Evolutionary conservation across 345 rosid species (phyloP), one percentile per base, ranked within the genome.

Genomic region (Boechera stricta): DNA sequence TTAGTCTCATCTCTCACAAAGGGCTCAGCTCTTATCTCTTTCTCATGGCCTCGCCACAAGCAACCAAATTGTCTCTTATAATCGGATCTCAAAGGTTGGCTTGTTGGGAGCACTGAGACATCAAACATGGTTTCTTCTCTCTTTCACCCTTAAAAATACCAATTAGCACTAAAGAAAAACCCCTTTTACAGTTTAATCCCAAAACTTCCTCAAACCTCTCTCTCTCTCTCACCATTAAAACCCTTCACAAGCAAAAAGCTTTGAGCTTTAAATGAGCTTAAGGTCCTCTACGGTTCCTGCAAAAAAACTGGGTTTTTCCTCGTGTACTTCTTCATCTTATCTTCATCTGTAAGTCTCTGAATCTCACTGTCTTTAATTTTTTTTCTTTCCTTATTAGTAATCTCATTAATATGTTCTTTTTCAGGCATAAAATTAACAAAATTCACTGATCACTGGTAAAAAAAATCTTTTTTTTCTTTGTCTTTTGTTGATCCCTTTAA

Each of bases 31-130:
- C 82, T 70, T 73, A 55, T 72, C 75, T 63, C 72, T 79, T 80
- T 77, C 85, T 52, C 51, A 72, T 80, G 91, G 94, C 96, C 84
- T 84, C 98, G 71, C 78, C 94, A 66, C 88, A 91, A 76, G 96
- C 91, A 94, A 91, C 98, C 97, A 83, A 86, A 67, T 88, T 91
- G 97, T 94, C 97, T 82, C 96, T 83, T 87, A 91, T 87, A 89
- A 85, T 86, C 80, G 52, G 60, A 80, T 84, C 85, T 80, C 85
- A 72, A 82, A 77, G 78, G 78, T 67, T 73, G 84, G 68, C 82
- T 78, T 89, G 97, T 87, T 89, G 94, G 96, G 65, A 83, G 83
- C 89, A 82, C 89, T n/a, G 91, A 82, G 83, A 88, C 97, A 88
- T 82, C 73, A 68, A 67, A 52, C 82, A 78, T 72, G 82, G 82